phyloP scores from a whole-genome alignment of 441 rosid genomes.

The Oxalis stricta region DNA sequence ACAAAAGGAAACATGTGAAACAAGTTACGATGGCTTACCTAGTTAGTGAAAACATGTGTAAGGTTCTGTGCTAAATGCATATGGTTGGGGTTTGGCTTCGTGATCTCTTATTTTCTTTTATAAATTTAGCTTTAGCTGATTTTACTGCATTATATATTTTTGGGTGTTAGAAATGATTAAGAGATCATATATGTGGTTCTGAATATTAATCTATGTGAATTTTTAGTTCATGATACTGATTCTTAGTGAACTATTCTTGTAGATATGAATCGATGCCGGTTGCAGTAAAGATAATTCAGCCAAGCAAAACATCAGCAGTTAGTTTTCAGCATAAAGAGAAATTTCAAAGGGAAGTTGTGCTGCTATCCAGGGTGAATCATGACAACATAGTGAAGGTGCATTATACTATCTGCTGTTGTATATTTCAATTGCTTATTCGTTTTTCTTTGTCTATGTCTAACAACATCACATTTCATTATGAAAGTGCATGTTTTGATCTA shows the following conservation, averaged over 20 bases:
- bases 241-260: slow-evolving; percentile 4
- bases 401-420: not conserved
- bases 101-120: too few species aligned
- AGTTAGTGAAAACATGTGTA: too few species aligned
- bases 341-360: slow-evolving; percentile 44
- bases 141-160: not conserved
- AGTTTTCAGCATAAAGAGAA: slow-evolving; percentile 20
- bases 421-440: not conserved
- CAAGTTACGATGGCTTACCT: not conserved
- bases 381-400: slow-evolving; percentile 50
- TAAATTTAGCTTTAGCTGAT: too few species aligned
- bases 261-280: slow-evolving; percentile 27
- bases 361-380: slow-evolving; percentile 36
- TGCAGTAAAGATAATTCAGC: slow-evolving; percentile 50
- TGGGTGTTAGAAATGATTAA: not conserved
- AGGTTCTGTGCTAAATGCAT: too few species aligned
- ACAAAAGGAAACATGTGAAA: not conserved
- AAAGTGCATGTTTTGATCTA: too few species aligned
- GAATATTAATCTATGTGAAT: not conserved
- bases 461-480: not conserved
- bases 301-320: slow-evolving; percentile 20
- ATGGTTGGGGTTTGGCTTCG: too few species aligned
- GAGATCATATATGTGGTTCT: not conserved
- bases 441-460: not conserved
- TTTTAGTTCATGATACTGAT: not conserved